Evolutionary conservation across 2,329 filamentous ascomycete species (phyloP).

Genomic region (Nothophoma quercina): DNA sequence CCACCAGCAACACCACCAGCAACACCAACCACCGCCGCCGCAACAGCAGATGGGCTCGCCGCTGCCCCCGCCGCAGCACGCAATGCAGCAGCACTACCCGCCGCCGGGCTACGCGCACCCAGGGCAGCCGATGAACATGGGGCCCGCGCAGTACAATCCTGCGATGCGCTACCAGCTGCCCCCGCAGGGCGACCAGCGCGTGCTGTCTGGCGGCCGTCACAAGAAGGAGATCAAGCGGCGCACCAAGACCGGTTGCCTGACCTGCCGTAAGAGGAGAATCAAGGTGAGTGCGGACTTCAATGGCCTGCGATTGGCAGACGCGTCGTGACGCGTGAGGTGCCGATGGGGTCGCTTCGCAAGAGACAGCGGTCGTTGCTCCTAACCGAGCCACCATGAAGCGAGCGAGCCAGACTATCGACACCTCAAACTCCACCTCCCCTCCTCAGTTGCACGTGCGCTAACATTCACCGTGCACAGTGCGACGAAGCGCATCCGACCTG

Average conservation of each 20-base stretch:
- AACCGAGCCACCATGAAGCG: slow-evolving; percentile 51
- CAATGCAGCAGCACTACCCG: slow-evolving; percentile 62
- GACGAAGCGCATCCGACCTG: slow-evolving; percentile 95
- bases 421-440: slow-evolving; percentile 43
- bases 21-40: slow-evolving; percentile 44
- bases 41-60: slow-evolving; percentile 60
- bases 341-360: slow-evolving; percentile 20
- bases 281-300: slow-evolving; percentile 63
- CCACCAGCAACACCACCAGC: slow-evolving; percentile 50
- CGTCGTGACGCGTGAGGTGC: slow-evolving; percentile 38
- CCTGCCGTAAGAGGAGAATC: slow-evolving; percentile 68
- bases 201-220: slow-evolving; percentile 69
- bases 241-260: slow-evolving; percentile 75
- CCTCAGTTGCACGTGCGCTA: slow-evolving; percentile 29
- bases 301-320: slow-evolving; percentile 36
- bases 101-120: slow-evolving; percentile 51
- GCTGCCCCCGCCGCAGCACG: slow-evolving; percentile 61
- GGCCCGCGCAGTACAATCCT: slow-evolving; percentile 54
- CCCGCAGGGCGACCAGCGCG: slow-evolving; percentile 57
- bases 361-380: slow-evolving; percentile 31
- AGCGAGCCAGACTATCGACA: slow-evolving; percentile 43
- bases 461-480: slow-evolving; percentile 67
- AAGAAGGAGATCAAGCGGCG: slow-evolving; percentile 78
- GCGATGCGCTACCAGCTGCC: slow-evolving; percentile 65
- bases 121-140: slow-evolving; percentile 59